Conservation (phyloP, 2,329 filamentous ascomycete species). For the Anisogramma anomala region DNA sequence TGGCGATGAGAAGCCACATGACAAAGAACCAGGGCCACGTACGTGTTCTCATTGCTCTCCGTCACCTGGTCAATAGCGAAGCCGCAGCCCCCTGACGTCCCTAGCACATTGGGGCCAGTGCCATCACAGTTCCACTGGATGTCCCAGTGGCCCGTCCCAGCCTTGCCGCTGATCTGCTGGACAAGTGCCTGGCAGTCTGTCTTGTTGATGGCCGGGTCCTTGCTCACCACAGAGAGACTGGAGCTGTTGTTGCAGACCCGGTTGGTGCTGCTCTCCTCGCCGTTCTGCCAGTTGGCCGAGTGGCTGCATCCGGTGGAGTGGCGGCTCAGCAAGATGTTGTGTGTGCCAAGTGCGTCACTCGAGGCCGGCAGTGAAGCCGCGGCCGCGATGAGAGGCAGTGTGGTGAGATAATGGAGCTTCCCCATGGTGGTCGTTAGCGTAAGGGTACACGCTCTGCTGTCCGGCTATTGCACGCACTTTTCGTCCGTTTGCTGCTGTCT, state of each 20-base stretch:
- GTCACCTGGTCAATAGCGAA: neutral
- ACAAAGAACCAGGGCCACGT: neutral
- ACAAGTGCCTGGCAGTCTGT: neutral
- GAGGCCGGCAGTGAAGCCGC: too few relatives aligned
- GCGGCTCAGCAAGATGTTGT: neutral
- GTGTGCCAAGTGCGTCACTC: neutral
- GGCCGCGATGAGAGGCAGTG: too few relatives aligned
- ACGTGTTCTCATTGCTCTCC: neutral
- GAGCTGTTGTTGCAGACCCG: neutral
- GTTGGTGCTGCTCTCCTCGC: neutral
- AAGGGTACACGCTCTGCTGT: too few relatives aligned
- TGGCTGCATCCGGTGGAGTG: neutral
- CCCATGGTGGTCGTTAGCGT: too few relatives aligned
- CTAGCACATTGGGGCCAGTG: neutral
- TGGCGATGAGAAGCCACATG: neutral
- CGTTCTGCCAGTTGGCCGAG: neutral
- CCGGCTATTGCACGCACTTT: too few relatives aligned
- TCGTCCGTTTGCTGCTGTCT: too few relatives aligned
- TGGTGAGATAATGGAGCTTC: too few relatives aligned
- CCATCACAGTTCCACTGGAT: neutral
- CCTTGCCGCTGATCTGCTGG: neutral
- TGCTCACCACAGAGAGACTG: neutral
- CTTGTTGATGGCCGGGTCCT: neutral
- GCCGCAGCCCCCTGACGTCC: neutral
- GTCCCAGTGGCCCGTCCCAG: neutral